phyloP scores from a whole-genome alignment of 1,284 basidiomycete genomes.

The Tylopilus sp. region DNA sequence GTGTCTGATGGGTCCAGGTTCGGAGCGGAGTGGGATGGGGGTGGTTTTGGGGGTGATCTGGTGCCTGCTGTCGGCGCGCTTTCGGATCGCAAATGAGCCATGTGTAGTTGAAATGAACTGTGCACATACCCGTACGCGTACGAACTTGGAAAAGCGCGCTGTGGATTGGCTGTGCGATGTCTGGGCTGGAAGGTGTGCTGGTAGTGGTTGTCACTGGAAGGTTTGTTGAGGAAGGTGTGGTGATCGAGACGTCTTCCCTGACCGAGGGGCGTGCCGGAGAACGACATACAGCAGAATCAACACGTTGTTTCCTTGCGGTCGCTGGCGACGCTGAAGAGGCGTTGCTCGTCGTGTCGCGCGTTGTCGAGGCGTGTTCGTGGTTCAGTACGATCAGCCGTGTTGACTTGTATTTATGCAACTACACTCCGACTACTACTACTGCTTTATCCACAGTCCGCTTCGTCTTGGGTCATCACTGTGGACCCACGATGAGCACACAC shows the following conservation, averaged over 20 bases:
- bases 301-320: constrained; percentile 22
- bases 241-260: constrained; percentile 82
- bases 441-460: background rate
- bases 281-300: constrained; percentile 62
- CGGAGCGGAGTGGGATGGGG: constrained; percentile 31
- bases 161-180: constrained; percentile 21
- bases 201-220: constrained; percentile 33
- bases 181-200: constrained; percentile 26
- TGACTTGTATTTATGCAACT: constrained; percentile 26
- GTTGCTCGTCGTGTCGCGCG: constrained; percentile 14
- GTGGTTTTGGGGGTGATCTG: constrained; percentile 56
- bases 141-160: constrained; percentile 48
- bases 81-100: constrained; percentile 1
- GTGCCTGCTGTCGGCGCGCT: constrained; percentile 57
- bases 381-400: constrained; percentile 19
- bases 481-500: background rate
- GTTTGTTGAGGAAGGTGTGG: constrained; percentile 66
- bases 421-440: too few relatives aligned
- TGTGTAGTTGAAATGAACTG: background rate
- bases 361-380: constrained; percentile 6
- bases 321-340: constrained; percentile 1
- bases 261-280: constrained; percentile 74
- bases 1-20: constrained; percentile 35
- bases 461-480: constrained; percentile 21
- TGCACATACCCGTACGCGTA: constrained; percentile 64